Conservation (phyloP, 331 rosid species). For the Quercus lobata region DNA sequence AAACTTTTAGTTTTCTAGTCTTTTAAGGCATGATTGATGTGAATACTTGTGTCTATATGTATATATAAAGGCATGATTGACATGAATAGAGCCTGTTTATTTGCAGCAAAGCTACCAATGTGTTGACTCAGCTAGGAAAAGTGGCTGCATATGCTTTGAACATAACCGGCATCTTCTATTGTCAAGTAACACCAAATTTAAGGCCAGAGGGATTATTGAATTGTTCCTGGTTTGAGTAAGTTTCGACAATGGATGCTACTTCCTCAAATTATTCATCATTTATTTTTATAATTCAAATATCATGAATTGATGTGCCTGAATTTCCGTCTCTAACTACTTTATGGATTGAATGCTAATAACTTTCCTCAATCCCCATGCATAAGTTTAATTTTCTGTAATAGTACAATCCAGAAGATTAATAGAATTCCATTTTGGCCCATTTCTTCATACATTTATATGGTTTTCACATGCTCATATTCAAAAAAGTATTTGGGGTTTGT, state of each 20-base stretch:
- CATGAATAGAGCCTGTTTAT: constrained; percentile 19
- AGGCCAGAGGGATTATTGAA: constrained; percentile 33
- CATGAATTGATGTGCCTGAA: not conserved
- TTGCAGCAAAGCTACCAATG: constrained; percentile 76
- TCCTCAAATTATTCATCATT: not conserved
- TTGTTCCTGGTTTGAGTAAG: constrained; percentile 63
- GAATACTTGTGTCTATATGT: not conserved
- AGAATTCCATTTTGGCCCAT: not conserved
- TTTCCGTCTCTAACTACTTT: not conserved
- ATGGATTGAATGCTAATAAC: not conserved
- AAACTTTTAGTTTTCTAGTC: not conserved
- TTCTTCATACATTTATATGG: not conserved
- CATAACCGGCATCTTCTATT: constrained; percentile 72
- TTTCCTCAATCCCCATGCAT: not conserved
- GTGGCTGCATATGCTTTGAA: constrained; percentile 72
- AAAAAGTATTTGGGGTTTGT: not conserved
- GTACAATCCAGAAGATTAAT: not conserved
- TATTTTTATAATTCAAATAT: not conserved
- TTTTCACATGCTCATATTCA: not conserved
- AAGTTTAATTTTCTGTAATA: not conserved
- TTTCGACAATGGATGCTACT: not conserved
- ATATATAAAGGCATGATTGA: constrained; percentile 7
- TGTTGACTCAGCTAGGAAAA: constrained; percentile 64
- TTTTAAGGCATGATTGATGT: constrained; percentile 24
- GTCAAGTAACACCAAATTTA: constrained; percentile 49